These are phyloP conservation scores for Edaphochlamys debaryana DNA, from an alignment of 139 green algal species.

Conservation along the genomic window DNA sequence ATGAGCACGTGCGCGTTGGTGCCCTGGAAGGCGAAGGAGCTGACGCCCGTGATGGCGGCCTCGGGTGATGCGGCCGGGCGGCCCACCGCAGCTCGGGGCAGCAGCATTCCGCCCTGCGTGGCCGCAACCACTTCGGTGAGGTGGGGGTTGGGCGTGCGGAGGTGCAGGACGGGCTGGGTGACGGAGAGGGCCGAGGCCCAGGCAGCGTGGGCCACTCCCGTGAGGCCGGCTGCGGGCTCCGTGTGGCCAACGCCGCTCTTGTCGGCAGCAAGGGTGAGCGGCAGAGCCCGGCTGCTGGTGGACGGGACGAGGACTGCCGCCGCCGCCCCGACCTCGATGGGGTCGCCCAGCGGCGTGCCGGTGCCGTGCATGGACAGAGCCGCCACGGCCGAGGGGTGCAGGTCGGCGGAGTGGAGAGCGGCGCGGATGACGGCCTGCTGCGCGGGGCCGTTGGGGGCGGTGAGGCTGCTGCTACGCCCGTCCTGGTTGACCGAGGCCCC, in stretches of 20 bases:
- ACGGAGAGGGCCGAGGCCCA: constrained; percentile 6
- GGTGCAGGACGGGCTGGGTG: constrained; percentile 67
- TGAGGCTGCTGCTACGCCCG: constrained; percentile 86
- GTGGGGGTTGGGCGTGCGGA: constrained; percentile 75
- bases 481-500: constrained; percentile 90
- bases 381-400: constrained; percentile 40
- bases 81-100: constrained; percentile 1
- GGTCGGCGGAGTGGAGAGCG: constrained; percentile 56
- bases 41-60: constrained; percentile 56
- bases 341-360: constrained; percentile 84
- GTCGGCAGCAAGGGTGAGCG: constrained; percentile 73
- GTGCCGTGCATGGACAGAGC: constrained; percentile 88
- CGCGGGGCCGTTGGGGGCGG: constrained; percentile 86
- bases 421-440: constrained; percentile 82
- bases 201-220: constrained; percentile 68
- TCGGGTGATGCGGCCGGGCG: neutral
- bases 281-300: neutral
- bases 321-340: constrained; percentile 88
- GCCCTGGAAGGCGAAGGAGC: constrained; percentile 88
- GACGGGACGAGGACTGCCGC: constrained; percentile 43
- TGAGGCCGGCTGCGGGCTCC: constrained; percentile 84
- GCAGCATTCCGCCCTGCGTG: neutral
- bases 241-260: constrained; percentile 88
- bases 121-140: constrained; percentile 37
- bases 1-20: constrained; percentile 84